Base-by-base conservation (phyloP, 805 yeast species). In the Pachysolen tannophilus region DNA sequence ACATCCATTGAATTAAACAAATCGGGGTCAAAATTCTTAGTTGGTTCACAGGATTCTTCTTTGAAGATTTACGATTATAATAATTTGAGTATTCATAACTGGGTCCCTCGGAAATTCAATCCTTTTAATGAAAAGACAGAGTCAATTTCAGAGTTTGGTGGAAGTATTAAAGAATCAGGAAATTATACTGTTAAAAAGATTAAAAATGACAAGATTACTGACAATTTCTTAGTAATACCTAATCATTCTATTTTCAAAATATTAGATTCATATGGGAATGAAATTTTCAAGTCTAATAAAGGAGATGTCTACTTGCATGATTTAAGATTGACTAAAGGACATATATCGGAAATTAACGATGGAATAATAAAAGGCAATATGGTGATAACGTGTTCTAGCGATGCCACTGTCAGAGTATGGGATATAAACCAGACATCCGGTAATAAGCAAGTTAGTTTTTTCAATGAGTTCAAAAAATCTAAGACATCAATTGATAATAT, bases 41-140 rank as follows among this genome's bases (percentile, higher is more conserved):
- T 59, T 2, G 44, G 54, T 2, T 49, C 59, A 3, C 35, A 40
- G 19, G 61, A 56, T 33, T 38, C 46, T 23, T 40, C 39, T 1
- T 30, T 63, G 14, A 45, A 50, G 26, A 38, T 50, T 11, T 63
- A 51, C 51, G 54, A 58, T 23, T 64, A 63, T 38, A 40, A 42
- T 21, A 49, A 58, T 6, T 48, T 64, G 50, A 52, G 54, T 20
- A 35, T 56, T 3, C 30, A 33, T 7, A 35, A 32, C 8, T 33
- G 28, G 3, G 13, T 28, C 5, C 52, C 56, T 5, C 33, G 37
- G 1, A 27, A 40, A 2, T 26, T 43, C 0, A 28, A 39, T 2
- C 44, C 44, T 8, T 43, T 40, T 30, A 25, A 28, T 14, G 39
- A 40, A 11, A 39, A 37, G 9, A 28, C 18, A 9, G n/a, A n/a